phyloP scores from a whole-genome alignment of 2,329 filamentous ascomycete species.

The Sporothrix sp. region DNA sequence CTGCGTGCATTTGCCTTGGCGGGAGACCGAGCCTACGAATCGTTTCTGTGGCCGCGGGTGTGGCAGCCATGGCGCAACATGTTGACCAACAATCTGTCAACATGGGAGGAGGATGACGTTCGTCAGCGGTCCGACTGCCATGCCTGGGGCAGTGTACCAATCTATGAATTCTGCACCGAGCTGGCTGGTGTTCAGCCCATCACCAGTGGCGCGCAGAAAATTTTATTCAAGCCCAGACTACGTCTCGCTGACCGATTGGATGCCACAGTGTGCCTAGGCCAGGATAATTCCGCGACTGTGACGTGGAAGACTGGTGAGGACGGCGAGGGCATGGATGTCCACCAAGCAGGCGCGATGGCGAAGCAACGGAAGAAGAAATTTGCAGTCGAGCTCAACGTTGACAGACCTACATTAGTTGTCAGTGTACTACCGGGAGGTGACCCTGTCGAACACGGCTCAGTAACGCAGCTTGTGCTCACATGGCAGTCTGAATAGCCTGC shows the following conservation, averaged over 20 bases:
- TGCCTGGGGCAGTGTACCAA: conserved; percentile 33
- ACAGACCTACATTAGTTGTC: no score
- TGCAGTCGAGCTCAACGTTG: no score
- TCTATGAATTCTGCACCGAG: conserved; percentile 33
- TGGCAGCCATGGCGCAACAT: conserved; percentile 30
- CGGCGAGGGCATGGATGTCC: background rate
- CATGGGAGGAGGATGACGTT: conserved; percentile 34
- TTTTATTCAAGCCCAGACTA: conserved; percentile 24
- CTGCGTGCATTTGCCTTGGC: conserved; percentile 28
- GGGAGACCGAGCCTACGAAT: conserved; percentile 25
- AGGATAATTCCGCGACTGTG: conserved; percentile 20
- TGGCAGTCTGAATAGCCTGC: no score
- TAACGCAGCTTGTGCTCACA: no score
- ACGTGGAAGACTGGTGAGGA: conserved; percentile 14
- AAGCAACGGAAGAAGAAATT: no score
- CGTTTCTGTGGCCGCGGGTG: conserved; percentile 23
- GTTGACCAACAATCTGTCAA: conserved; percentile 29
- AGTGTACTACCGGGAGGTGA: no score
- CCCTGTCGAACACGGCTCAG: no score
- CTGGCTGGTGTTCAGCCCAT: conserved; percentile 20
- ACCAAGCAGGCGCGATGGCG: no score
- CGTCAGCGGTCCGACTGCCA: conserved; percentile 34
- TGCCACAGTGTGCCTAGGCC: conserved; percentile 21
- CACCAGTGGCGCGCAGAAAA: conserved; percentile 16
- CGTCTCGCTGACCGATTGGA: conserved; percentile 18